Conservation (phyloP, 148 eudicot species). For the Drosera capensis region DNA sequence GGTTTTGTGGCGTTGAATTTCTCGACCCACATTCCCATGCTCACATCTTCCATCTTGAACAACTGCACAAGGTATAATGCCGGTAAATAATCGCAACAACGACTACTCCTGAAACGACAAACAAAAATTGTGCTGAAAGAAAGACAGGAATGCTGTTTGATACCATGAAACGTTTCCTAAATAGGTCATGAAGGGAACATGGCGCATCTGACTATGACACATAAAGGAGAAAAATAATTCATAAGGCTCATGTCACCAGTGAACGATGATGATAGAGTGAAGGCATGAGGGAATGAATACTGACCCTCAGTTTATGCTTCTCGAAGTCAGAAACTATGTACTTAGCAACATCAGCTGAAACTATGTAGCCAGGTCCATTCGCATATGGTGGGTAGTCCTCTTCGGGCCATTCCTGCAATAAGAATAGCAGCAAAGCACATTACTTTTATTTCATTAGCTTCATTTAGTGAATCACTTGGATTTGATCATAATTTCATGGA, state of each 20-base stretch:
- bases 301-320: conserved; percentile 60
- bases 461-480: neutral
- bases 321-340: conserved; percentile 59
- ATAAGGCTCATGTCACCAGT: too few relatives aligned
- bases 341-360: conserved; percentile 69
- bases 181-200: too few relatives aligned
- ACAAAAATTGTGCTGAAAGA: neutral
- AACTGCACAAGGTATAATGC: too few relatives aligned
- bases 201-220: too few relatives aligned
- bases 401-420: conserved; percentile 85
- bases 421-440: conserved; percentile 1
- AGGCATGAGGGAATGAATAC: neutral
- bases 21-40: conserved; percentile 98
- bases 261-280: neutral
- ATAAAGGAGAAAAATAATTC: too few relatives aligned
- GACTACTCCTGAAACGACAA: neutral
- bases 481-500: too few relatives aligned
- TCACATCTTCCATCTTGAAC: conserved; percentile 98
- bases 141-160: too few relatives aligned
- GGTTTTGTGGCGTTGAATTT: conserved; percentile 41
- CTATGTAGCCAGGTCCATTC: conserved; percentile 89
- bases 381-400: conserved; percentile 91
- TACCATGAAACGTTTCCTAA: too few relatives aligned
- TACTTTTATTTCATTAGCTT: neutral
- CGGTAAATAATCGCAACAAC: too few relatives aligned